A percentile compares a stretch with the other conserved stretches of the same genome.
Evolutionary conservation across 805 yeast species (phyloP).

Genomic region (Lachancea kluyveri): DNA sequence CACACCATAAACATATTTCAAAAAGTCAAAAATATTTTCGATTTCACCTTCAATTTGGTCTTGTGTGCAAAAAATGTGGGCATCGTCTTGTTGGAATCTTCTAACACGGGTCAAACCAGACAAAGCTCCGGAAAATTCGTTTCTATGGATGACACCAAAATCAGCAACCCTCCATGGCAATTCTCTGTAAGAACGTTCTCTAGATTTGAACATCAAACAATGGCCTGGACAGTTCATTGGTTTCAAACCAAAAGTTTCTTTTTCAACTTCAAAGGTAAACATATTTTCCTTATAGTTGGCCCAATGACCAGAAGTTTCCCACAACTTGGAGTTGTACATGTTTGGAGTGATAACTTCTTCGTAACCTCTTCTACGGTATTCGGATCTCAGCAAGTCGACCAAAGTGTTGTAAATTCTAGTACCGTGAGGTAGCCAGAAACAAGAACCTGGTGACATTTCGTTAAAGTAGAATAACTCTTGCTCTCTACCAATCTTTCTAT

Average conservation of each 20-base stretch:
- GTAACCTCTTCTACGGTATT: conserved; percentile 90
- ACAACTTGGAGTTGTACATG: conserved; percentile 93
- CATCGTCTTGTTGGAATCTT: conserved; percentile 99
- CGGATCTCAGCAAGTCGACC: conserved; percentile 69
- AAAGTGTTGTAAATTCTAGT: conserved; percentile 91
- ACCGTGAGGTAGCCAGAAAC: conserved; percentile 99
- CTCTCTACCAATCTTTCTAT: conserved; percentile 92
- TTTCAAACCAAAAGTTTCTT: conserved; percentile 89
- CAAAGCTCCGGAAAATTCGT: conserved; percentile 92
- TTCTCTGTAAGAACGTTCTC: conserved; percentile 94
- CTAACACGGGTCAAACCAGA: conserved; percentile 95
- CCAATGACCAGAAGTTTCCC: conserved; percentile 99
- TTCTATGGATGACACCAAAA: conserved; percentile 95
- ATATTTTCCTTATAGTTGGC: conserved; percentile 94
- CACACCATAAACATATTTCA: conserved; percentile 78
- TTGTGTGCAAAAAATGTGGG: conserved; percentile 92
- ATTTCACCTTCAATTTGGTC: conserved; percentile 89
- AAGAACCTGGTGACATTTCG: conserved; percentile 96
- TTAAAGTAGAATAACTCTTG: conserved; percentile 94
- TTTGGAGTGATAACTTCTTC: conserved; percentile 99
- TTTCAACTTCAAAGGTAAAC: conserved; percentile 95
- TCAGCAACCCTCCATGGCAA: conserved; percentile 99
- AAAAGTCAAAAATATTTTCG: conserved; percentile 76
- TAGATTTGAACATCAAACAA: conserved; percentile 83
- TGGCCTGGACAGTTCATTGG: conserved; percentile 95